Evolutionary conservation across 2,329 filamentous ascomycete genomes (phyloP), one percentile per base, ranked within the genome.

Genomic region (Diplodia mutila): DNA sequence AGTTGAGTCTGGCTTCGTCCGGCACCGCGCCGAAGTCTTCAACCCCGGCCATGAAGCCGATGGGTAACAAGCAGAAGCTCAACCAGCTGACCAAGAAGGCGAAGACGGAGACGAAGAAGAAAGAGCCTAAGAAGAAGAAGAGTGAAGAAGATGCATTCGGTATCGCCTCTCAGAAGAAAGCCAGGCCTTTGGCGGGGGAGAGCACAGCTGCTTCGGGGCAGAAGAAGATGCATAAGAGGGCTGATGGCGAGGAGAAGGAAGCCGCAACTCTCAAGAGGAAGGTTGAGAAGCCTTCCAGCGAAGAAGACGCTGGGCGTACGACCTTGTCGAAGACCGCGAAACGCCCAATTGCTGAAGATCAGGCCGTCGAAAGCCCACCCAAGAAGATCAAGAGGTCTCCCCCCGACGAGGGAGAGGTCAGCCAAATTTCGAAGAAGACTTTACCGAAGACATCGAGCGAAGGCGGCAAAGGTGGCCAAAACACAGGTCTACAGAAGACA

Each of bases 1-100:
- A 66, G 81, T 89, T 68, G 85, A 87, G 68, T 80, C 88, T 75
- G 68, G 80, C 80, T 61, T 73, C 72, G 5, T 72, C 72, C 29
- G 75, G 75, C 64, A 78, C 78, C 68, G 49, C 27, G 21, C 34
- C 68, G 54, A 69, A 69, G 53, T 25, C 68, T 4, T 37, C 69
- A 1, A 67, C 57, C 11, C 55, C 65, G 6, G 49, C 65, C 7
- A 25, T 59, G 46, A 55, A 49, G 61, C 52, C 61, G 23, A 46
- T 46, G 42, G 42, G 42, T 11, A 46, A 46, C 42, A 46, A 46
- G 8, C 69, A 70, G 53, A 18, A 42, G 32, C 55, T 63, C 63
- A 78, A 77, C 64, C 37, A 75, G 2, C 70, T 77, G 51, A 75
- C 78, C 8, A 76, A 80, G 70, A 86, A 86, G 75, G 75, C 32